These are phyloP conservation scores for Parietichytrium sp. DNA, from an alignment of 108 stramenopile species.

Conservation along the genomic window DNA sequence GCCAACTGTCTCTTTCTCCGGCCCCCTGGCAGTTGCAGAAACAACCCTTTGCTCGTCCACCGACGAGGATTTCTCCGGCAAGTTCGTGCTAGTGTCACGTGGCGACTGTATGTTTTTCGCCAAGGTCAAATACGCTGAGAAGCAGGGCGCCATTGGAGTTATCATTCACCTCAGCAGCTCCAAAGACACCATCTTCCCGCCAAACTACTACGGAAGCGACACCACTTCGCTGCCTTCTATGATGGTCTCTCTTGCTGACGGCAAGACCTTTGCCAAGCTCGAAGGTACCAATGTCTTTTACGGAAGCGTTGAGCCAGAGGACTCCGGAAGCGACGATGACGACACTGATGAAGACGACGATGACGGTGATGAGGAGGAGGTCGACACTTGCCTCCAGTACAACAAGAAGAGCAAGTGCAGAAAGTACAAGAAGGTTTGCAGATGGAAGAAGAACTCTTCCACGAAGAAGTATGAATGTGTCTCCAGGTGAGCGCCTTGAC, in stretches of 20 bases:
- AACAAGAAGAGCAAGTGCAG: no score
- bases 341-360: no score
- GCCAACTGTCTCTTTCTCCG: neutral
- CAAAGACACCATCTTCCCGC: neutral
- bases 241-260: neutral
- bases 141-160: neutral
- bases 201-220: neutral
- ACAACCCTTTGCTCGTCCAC: neutral
- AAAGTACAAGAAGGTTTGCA: no score
- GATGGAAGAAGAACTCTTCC: no score
- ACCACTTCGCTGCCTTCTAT: neutral
- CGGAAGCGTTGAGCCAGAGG: no score
- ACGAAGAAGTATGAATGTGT: no score
- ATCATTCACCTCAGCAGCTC: neutral
- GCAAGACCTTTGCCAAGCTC: no score
- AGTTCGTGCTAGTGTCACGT: neutral
- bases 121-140: neutral
- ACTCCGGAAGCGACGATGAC: no score
- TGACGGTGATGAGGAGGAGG: no score
- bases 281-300: no score
- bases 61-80: neutral
- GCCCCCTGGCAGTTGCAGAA: neutral
- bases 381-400: no score
- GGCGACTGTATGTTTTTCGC: neutral
- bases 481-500: no score